Conservation (phyloP, 306 rosid genomes). For the Heteromeles arbutifolia region DNA sequence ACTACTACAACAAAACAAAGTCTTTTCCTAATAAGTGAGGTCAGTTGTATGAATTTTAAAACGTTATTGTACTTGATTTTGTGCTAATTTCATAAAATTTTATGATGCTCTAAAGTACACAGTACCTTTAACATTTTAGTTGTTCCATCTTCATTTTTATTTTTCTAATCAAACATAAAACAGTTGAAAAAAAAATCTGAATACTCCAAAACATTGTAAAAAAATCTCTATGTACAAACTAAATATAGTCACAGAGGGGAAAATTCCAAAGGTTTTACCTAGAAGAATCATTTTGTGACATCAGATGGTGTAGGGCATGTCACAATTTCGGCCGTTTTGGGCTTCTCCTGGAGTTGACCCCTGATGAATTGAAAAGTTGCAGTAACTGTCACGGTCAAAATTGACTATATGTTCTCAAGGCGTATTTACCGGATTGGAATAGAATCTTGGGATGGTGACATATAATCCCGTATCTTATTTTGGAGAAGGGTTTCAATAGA, state of each 20-base stretch:
- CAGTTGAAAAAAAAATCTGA: not conserved
- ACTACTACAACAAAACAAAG: too few relatives aligned
- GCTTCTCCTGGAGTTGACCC: not conserved
- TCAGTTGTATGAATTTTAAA: too few relatives aligned
- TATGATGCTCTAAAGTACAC: too few relatives aligned
- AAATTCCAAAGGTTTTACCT: not conserved
- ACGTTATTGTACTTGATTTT: too few relatives aligned
- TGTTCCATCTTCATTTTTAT: too few relatives aligned
- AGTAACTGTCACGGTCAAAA: not conserved
- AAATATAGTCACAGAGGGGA: not conserved
- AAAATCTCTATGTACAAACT: not conserved
- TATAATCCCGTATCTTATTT: too few relatives aligned
- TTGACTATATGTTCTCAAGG: not conserved
- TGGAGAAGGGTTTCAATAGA: too few relatives aligned
- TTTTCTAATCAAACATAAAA: too few relatives aligned
- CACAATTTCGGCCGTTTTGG: not conserved
- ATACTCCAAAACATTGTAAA: not conserved
- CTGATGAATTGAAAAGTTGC: not conserved
- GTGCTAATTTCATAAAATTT: too few relatives aligned
- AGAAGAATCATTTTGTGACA: not conserved
- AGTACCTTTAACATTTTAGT: too few relatives aligned
- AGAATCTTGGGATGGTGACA: not conserved
- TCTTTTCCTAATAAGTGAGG: too few relatives aligned
- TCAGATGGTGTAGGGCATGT: not conserved
- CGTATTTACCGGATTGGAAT: not conserved